Evolutionary conservation across 768 basidiomycete species (phyloP).

Genomic region (Mycena rosella): DNA sequence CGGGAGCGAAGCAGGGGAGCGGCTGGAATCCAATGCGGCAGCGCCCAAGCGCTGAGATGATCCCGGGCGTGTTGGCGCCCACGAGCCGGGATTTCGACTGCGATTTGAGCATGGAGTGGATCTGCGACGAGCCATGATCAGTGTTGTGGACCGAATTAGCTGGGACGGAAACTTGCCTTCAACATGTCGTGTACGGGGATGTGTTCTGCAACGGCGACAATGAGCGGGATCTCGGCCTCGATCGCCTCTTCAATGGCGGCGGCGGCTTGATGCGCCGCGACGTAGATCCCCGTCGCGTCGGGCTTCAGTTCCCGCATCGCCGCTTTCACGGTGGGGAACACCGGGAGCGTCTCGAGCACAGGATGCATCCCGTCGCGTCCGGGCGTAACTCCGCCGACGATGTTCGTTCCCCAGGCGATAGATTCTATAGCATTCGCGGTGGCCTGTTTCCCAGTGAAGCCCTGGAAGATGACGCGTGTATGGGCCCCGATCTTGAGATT

Average conservation of each 20-base stretch:
- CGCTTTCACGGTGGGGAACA: slow-evolving; percentile 22
- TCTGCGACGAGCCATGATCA: background rate
- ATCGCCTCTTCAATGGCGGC: slow-evolving; percentile 35
- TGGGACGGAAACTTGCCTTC: background rate
- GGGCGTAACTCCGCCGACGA: slow-evolving; percentile 33
- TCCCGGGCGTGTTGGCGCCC: slow-evolving; percentile 32
- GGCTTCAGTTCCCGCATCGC: slow-evolving; percentile 31
- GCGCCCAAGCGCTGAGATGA: slow-evolving; percentile 31
- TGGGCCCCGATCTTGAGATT: slow-evolving; percentile 26
- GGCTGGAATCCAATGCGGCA: slow-evolving; percentile 37
- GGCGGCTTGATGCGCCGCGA: slow-evolving; percentile 31
- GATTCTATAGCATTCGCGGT: slow-evolving; percentile 33
- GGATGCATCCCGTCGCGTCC: slow-evolving; percentile 28
- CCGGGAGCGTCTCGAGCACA: slow-evolving; percentile 20
- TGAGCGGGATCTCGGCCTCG: slow-evolving; percentile 33
- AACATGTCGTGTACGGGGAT: slow-evolving; percentile 32
- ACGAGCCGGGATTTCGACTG: slow-evolving; percentile 30
- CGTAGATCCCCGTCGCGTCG: slow-evolving; percentile 35
- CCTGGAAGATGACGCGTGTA: slow-evolving; percentile 36
- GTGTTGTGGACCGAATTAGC: background rate
- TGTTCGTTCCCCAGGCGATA: slow-evolving; percentile 29
- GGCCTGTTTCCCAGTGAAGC: slow-evolving; percentile 33
- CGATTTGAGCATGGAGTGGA: slow-evolving; percentile 31
- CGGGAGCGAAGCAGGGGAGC: slow-evolving; percentile 21
- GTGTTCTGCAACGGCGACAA: slow-evolving; percentile 35